Conservation (phyloP, 1,284 basidiomycete species). For the Austroboletus rostrupii region DNA sequence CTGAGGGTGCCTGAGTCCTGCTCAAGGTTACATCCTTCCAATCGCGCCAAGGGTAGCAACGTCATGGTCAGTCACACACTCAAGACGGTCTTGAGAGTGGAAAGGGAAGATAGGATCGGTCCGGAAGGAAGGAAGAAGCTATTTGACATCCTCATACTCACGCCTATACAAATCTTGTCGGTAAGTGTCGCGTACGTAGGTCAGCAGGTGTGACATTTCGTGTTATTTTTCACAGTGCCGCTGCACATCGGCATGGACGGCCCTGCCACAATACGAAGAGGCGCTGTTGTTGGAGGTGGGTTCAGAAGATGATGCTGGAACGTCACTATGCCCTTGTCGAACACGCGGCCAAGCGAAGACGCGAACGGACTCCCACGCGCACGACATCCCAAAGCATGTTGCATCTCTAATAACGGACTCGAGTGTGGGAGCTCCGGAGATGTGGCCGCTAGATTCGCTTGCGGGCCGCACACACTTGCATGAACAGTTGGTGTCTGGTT, state of each 20-base stretch:
- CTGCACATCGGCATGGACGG: conserved; percentile 74
- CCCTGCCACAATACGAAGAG: conserved; percentile 67
- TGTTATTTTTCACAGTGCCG: conserved; percentile 52
- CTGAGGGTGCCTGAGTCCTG: conserved; percentile 58
- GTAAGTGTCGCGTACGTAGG: conserved; percentile 41
- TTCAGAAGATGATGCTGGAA: conserved; percentile 21
- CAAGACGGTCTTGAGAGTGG: conserved; percentile 83
- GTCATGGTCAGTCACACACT: conserved; percentile 78
- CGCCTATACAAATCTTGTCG: conserved; percentile 75
- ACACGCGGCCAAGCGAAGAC: conserved; percentile 8
- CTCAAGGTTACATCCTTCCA: conserved; percentile 69
- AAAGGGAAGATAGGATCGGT: conserved; percentile 73
- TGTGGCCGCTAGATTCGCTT: conserved; percentile 25
- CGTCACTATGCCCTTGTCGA: conserved; percentile 45
- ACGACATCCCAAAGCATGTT: conserved; percentile 21
- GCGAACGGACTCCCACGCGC: conserved; percentile 1
- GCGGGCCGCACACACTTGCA: conserved; percentile 46
- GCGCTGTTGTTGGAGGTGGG: conserved; percentile 31
- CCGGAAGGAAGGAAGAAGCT: conserved; percentile 75
- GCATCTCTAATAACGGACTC: conserved; percentile 34
- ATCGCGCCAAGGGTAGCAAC: conserved; percentile 79
- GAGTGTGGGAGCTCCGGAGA: conserved; percentile 9
- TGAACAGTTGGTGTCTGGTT: conserved; percentile 58
- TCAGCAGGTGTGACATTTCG: not conserved
- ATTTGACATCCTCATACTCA: conserved; percentile 90